A percentile compares a stretch with the other conserved stretches of the same genome.
Evolutionary conservation across 2,329 filamentous ascomycete species (phyloP).

Genomic region (Lachnellula suecica): DNA sequence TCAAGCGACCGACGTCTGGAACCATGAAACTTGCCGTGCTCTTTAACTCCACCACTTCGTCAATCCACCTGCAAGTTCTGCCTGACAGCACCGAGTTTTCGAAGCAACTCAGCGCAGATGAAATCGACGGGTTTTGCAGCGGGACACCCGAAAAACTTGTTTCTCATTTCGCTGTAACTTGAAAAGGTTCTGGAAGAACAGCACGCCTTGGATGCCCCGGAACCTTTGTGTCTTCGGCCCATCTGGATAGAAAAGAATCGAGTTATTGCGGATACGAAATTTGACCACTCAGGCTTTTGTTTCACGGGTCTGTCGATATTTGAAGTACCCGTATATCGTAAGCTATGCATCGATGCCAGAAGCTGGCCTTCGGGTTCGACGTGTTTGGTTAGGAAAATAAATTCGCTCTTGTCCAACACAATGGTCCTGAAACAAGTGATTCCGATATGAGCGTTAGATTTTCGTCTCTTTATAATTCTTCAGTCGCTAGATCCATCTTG

Average conservation of each 20-base stretch:
- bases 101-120: conserved; percentile 37
- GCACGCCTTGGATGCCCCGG: neutral
- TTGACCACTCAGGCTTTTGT: too few species aligned
- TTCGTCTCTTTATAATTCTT: too few species aligned
- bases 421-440: too few species aligned
- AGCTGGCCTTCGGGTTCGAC: too few species aligned
- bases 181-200: neutral
- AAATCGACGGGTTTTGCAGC: conserved; percentile 21
- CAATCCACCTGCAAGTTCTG: conserved; percentile 52
- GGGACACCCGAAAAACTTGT: conserved; percentile 2
- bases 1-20: conserved; percentile 59
- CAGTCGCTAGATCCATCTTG: conserved; percentile 22
- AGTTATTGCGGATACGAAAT: neutral
- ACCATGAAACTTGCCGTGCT: conserved; percentile 65
- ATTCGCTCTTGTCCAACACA: too few species aligned
- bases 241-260: neutral
- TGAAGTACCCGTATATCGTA: neutral
- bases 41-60: conserved; percentile 50
- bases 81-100: conserved; percentile 38
- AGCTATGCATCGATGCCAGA: neutral
- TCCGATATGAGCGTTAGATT: too few species aligned
- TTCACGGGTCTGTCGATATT: neutral
- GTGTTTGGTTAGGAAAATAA: too few species aligned
- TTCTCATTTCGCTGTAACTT: conserved; percentile 12
- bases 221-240: neutral